Conservation (phyloP, 495 filamentous ascomycete species). For the Podospora sp. region DNA sequence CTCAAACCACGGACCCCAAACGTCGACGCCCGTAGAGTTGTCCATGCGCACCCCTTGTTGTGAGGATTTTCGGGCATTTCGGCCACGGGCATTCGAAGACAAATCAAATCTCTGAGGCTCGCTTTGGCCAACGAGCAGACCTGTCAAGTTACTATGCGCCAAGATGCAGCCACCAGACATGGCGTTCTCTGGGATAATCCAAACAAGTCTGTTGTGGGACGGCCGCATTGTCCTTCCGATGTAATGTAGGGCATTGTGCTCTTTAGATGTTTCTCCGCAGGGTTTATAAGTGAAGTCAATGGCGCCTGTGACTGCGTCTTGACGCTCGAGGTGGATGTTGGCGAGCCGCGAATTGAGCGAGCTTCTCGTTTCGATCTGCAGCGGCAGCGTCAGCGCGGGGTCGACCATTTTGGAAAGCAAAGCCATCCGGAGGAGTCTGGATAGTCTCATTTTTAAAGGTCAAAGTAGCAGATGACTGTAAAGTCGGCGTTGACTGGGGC, state of each 20-base stretch:
- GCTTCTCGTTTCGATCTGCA: constrained; percentile 38
- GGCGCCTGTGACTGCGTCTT: constrained; percentile 23
- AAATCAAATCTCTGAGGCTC: constrained; percentile 34
- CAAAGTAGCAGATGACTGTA: background rate
- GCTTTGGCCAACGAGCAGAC: constrained; percentile 47
- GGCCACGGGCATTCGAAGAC: constrained; percentile 8
- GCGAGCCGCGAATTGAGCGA: constrained; percentile 44
- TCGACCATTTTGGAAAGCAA: background rate
- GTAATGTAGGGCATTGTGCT: constrained; percentile 33
- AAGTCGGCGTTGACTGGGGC: background rate
- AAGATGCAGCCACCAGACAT: constrained; percentile 52
- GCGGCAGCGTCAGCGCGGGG: constrained; percentile 20
- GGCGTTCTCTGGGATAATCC: constrained; percentile 51
- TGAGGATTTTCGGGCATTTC: constrained; percentile 1
- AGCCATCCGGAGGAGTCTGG: background rate
- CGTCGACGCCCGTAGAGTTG: constrained; percentile 53
- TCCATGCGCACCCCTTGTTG: constrained; percentile 40
- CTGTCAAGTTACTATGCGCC: constrained; percentile 46
- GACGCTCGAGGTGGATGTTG: constrained; percentile 46
- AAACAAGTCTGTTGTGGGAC: constrained; percentile 48
- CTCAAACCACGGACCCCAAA: constrained; percentile 67
- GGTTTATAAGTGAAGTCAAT: constrained; percentile 45
- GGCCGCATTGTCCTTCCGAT: constrained; percentile 25
- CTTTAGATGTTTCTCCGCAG: constrained; percentile 28
- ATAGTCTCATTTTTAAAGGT: background rate